Evolutionary conservation across 176 grass and related monocot species (phyloP).

Genomic region (Phoenix roebelenii): DNA sequence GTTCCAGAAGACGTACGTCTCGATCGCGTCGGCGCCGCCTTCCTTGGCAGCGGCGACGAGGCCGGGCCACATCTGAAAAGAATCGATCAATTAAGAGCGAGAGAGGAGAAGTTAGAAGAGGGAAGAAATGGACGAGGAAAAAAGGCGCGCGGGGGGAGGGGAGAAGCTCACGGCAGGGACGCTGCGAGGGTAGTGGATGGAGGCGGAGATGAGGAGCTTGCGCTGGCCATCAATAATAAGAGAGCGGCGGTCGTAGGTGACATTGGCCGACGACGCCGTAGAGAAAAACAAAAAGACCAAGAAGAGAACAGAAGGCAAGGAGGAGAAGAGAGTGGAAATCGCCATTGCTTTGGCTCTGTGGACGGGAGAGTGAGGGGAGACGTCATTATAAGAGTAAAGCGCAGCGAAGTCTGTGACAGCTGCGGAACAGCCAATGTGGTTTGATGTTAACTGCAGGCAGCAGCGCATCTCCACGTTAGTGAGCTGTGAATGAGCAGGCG

Average conservation of each 20-base stretch:
- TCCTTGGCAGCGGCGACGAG: constrained; percentile 77
- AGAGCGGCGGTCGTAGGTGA: constrained; percentile 89
- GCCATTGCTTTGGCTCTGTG: not conserved
- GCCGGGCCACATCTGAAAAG: constrained; percentile 88
- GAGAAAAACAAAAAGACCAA: constrained; percentile 22
- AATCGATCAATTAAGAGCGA: not conserved
- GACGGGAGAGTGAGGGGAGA: no score
- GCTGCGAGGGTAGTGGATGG: constrained; percentile 98
- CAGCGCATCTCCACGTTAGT: no score
- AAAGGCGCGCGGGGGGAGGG: not conserved
- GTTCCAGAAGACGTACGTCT: constrained; percentile 99
- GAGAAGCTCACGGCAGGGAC: constrained; percentile 52
- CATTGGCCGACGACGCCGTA: constrained; percentile 25
- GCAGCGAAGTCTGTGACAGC: no score
- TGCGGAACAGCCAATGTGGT: no score
- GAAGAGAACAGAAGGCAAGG: constrained; percentile 8
- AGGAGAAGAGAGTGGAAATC: not conserved
- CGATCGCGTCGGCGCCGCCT: constrained; percentile 71
- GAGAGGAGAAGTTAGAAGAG: not conserved
- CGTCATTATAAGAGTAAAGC: no score
- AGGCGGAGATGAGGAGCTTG: constrained; percentile 86
- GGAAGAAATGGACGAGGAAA: not conserved
- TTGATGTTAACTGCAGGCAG: no score
- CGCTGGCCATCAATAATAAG: constrained; percentile 86
- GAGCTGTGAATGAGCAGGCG: no score